phyloP scores from a whole-genome alignment of 441 rosid genomes.

The Syzygium syzygioides region DNA sequence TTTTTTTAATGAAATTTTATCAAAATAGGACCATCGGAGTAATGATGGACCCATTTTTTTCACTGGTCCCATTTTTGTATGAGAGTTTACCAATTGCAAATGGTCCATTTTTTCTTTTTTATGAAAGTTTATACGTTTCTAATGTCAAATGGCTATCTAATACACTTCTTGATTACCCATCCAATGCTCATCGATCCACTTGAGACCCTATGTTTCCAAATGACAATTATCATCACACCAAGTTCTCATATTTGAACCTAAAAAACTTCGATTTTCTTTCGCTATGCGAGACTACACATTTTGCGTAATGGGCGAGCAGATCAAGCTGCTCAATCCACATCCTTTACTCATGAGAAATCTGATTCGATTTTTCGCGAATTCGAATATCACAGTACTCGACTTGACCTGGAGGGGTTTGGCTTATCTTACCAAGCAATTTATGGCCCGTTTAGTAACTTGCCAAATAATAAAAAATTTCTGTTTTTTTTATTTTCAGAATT shows the following conservation, averaged over 20 bases:
- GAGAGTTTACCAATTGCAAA: neutral
- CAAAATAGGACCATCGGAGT: neutral
- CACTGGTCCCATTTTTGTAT: neutral
- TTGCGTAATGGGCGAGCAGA: neutral
- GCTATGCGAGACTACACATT: neutral
- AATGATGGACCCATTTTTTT: neutral
- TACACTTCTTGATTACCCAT: neutral
- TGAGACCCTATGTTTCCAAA: neutral
- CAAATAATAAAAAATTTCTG: no score
- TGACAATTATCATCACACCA: neutral
- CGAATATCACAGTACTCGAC: neutral
- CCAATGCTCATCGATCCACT: neutral
- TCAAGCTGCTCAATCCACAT: neutral
- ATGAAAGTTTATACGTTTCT: neutral
- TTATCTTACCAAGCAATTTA: neutral
- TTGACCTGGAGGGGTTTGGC: neutral
- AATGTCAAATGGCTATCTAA: neutral
- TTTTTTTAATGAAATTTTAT: neutral
- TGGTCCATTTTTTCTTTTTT: neutral
- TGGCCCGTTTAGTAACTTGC: no score
- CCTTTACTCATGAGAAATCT: neutral
- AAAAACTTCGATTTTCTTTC: neutral
- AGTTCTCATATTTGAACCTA: neutral
- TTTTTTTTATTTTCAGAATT: no score
- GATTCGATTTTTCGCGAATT: no score